These are phyloP conservation scores for Euryodendron excelsum DNA, from an alignment of 148 eudicot genomes.

Conservation along the genomic window DNA sequence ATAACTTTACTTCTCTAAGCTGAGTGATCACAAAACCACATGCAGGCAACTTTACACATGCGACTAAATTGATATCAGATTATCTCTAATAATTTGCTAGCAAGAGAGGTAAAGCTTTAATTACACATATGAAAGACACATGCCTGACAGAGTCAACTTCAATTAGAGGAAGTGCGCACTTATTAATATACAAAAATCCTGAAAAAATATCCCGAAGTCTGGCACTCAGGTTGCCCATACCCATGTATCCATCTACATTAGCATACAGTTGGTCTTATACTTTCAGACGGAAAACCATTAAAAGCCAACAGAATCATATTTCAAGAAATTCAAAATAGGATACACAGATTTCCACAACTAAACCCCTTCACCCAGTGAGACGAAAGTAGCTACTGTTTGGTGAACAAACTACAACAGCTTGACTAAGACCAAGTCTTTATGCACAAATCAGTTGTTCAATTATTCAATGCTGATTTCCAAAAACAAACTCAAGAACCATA, in stretches of 20 bases:
- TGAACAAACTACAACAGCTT: neutral
- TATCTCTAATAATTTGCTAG: neutral
- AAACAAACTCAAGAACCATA: neutral
- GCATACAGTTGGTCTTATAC: neutral
- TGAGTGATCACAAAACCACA: neutral
- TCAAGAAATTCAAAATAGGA: conserved; percentile 3
- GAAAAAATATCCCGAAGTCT: neutral
- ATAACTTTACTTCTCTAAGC: neutral
- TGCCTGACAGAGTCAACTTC: neutral
- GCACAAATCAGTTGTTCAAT: neutral
- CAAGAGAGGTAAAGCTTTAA: neutral
- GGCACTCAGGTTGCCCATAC: neutral
- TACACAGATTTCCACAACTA: neutral
- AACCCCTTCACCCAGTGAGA: neutral
- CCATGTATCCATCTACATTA: neutral
- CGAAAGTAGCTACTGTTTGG: neutral
- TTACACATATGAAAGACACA: neutral
- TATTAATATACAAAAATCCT: neutral
- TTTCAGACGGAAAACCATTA: neutral
- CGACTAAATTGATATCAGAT: neutral
- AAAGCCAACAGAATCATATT: neutral
- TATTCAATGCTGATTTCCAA: neutral
- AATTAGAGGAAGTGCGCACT: neutral
- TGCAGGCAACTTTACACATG: neutral
- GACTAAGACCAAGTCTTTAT: neutral